A percentile compares a stretch with the other conserved stretches of the same genome.
These are phyloP conservation scores for Metarhizium rileyi DNA, from an alignment of 2,329 filamentous ascomycete species.

Conservation along the genomic window DNA sequence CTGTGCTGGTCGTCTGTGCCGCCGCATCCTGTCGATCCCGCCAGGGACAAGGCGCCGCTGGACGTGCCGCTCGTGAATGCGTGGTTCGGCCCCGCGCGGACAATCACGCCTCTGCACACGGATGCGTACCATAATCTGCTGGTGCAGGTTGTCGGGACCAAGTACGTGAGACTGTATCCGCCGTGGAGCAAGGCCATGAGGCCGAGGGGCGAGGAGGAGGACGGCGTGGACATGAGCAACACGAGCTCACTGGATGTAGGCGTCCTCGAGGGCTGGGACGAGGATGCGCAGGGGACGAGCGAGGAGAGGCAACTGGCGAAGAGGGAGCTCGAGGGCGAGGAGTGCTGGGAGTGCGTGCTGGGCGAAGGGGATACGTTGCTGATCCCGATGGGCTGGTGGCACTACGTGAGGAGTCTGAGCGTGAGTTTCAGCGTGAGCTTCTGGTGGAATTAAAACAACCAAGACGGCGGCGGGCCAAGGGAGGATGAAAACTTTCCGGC, in stretches of 20 bases:
- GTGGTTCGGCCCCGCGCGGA: constrained; percentile 83
- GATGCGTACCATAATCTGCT: constrained; percentile 92
- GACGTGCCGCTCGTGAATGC: constrained; percentile 68
- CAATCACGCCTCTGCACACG: constrained; percentile 86
- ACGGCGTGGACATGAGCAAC: constrained; percentile 84
- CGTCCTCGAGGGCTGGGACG: constrained; percentile 53
- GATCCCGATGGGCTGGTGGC: constrained; percentile 95
- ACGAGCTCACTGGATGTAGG: constrained; percentile 75
- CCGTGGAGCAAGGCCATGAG: constrained; percentile 54
- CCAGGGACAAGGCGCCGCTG: constrained; percentile 29
- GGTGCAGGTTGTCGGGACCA: constrained; percentile 77
- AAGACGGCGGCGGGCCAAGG: not conserved
- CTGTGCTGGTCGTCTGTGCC: constrained; percentile 70
- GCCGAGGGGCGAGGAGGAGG: constrained; percentile 51
- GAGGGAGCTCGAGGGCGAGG: constrained; percentile 44
- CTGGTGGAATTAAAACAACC: constrained; percentile 63
- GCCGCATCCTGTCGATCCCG: constrained; percentile 31
- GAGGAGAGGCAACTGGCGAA: constrained; percentile 28
- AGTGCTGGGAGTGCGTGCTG: constrained; percentile 69
- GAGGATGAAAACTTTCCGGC: not conserved
- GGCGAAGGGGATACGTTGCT: constrained; percentile 77
- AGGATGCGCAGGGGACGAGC: constrained; percentile 18
- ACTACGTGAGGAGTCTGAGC: constrained; percentile 80
- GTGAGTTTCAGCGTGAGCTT: constrained; percentile 93
- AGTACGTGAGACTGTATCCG: constrained; percentile 84